These are phyloP conservation scores for Entomortierella chlamydospora DNA, from an alignment of 192 early-diverging fungal genomes.

Conservation along the genomic window DNA sequence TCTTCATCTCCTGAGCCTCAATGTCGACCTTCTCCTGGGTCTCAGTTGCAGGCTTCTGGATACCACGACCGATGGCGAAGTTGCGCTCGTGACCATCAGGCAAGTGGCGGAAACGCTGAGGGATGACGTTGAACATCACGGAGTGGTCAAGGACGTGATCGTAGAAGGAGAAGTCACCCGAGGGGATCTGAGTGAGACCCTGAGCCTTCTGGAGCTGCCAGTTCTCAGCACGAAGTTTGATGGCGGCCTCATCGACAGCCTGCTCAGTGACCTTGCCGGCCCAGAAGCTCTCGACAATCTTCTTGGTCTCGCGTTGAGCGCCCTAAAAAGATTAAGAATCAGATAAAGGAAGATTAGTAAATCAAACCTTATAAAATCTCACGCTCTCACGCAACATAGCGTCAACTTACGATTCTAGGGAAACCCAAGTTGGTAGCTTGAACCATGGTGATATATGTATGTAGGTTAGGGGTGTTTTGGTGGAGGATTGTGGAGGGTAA, in stretches of 20 bases:
- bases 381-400: conserved; percentile 3
- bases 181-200: conserved; percentile 86
- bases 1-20: conserved; percentile 98
- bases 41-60: conserved; percentile 75
- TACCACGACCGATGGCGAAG: conserved; percentile 98
- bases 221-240: conserved; percentile 75
- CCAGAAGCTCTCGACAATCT: conserved; percentile 96
- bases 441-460: conserved; percentile 38
- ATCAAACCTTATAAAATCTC: background rate
- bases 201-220: conserved; percentile 76
- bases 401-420: conserved; percentile 52
- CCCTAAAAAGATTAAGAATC: conserved; percentile 59
- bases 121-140: conserved; percentile 71
- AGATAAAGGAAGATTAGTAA: conserved; percentile 7
- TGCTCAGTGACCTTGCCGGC: conserved; percentile 82
- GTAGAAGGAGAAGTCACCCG: conserved; percentile 96
- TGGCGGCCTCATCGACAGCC: conserved; percentile 71
- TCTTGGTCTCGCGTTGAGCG: conserved; percentile 96
- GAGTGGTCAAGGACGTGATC: conserved; percentile 89
- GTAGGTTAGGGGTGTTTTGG: conserved; percentile 7
- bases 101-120: conserved; percentile 74
- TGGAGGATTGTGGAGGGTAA: conserved; percentile 23
- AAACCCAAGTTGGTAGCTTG: conserved; percentile 56
- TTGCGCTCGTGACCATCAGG: conserved; percentile 78
- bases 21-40: conserved; percentile 85